These are phyloP conservation scores for Barnettozyma populi DNA, from an alignment of 805 yeast genomes.

Conservation along the genomic window DNA sequence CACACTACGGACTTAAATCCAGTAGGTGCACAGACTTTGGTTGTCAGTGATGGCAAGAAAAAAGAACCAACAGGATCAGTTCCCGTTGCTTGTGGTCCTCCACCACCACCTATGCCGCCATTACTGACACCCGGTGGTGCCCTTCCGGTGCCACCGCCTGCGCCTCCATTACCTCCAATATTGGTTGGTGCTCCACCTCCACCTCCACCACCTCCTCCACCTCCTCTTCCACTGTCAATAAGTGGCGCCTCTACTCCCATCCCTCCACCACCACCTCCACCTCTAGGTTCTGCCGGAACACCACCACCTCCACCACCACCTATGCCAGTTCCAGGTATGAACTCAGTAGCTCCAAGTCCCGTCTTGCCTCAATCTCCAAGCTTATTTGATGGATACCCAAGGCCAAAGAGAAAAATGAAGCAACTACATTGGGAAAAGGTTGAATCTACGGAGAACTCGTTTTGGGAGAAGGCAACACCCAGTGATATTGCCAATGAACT, in stretches of 20 bases:
- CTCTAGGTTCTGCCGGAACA: conserved; percentile 20
- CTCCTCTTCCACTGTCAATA: conserved; percentile 27
- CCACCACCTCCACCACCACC: conserved; percentile 26
- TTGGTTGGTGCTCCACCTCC: conserved; percentile 13
- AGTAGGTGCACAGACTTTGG: conserved; percentile 1
- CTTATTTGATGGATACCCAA: conserved; percentile 11
- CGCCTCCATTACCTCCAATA: conserved; percentile 22
- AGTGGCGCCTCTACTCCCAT: conserved; percentile 29
- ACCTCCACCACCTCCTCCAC: conserved; percentile 28
- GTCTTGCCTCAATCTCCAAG: conserved; percentile 15
- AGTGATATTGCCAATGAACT: conserved; percentile 52
- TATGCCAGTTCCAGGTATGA: conserved; percentile 15
- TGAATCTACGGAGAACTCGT: conserved; percentile 76
- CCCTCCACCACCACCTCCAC: conserved; percentile 29
- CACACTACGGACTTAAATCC: neutral
- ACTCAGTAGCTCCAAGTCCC: conserved; percentile 13
- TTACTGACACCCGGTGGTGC: neutral
- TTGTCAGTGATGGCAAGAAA: conserved; percentile 3
- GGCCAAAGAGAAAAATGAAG: conserved; percentile 54
- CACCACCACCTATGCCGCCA: conserved; percentile 22
- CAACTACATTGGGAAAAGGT: conserved; percentile 97
- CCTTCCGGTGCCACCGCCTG: conserved; percentile 30
- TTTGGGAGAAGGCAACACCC: conserved; percentile 71
- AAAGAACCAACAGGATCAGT: conserved; percentile 15
- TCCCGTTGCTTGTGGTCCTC: conserved; percentile 1